Conservation (phyloP, 2,329 filamentous ascomycete species). For the Chaetomium sp. region DNA sequence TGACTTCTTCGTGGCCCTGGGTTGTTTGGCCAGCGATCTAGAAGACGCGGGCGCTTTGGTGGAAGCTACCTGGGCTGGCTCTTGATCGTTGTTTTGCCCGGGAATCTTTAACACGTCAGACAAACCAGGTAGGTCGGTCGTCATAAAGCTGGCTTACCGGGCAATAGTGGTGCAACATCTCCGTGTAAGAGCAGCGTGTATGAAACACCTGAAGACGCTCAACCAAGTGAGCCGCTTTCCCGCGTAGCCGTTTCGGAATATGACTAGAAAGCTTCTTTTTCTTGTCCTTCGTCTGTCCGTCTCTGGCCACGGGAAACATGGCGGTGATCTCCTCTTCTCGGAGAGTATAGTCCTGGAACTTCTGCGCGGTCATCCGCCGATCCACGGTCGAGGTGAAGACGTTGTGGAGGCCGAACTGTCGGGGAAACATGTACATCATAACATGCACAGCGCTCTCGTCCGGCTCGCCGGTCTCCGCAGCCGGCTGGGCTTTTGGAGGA, state of each 20-base stretch:
- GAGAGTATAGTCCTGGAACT: constrained; percentile 76
- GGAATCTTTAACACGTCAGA: constrained; percentile 6
- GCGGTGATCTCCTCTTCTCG: constrained; percentile 72
- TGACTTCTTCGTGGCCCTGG: constrained; percentile 14
- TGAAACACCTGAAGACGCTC: constrained; percentile 65
- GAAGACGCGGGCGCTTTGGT: neutral
- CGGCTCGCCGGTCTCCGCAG: constrained; percentile 23
- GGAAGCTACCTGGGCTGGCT: neutral
- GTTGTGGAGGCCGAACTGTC: constrained; percentile 85
- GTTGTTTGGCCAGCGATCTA: neutral
- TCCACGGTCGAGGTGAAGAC: constrained; percentile 73
- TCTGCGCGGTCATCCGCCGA: constrained; percentile 58
- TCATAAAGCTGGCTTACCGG: constrained; percentile 39
- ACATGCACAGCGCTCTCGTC: constrained; percentile 57
- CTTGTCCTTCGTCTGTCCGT: neutral
- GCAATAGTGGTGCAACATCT: constrained; percentile 76
- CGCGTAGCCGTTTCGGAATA: constrained; percentile 63
- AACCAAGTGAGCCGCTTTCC: constrained; percentile 52
- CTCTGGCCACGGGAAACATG: constrained; percentile 29
- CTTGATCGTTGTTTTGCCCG: constrained; percentile 1
- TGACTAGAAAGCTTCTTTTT: constrained; percentile 25
- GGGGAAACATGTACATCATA: constrained; percentile 90
- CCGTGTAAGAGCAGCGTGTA: constrained; percentile 68
- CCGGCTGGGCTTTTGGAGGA: constrained; percentile 28
- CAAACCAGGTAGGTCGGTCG: too few relatives aligned